Evolutionary conservation across 352 stramenopile genomes (phyloP), one percentile per base, ranked within the genome.

Genomic region (Globisporangium barbulae): DNA sequence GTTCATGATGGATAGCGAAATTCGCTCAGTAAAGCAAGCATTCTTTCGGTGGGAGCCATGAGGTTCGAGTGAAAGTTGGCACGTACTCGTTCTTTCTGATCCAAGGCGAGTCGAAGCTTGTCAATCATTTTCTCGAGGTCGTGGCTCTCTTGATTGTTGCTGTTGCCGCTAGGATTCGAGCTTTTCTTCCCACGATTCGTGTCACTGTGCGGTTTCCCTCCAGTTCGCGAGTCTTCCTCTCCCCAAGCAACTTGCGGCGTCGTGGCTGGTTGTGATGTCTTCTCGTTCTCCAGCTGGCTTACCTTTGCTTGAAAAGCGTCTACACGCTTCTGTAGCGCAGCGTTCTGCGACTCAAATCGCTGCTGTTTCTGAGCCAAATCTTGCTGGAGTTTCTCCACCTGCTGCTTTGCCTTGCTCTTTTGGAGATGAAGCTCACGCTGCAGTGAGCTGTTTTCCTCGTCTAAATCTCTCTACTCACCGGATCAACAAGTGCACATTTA

Each of bases 21-120:
- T 52, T n/a, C 12, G 61, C 12, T n/a, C 10, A 39, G 17, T 7
- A 12, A 13, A 35, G 13, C n/a, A 31, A 48, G 25, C 5, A 19
- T 66, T 60, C 63, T 72, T 65, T 15, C 15, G 9, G 9, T 12
- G 8, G 33, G 9, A 41, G 3, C 10, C 7, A 41, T 12, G 35
- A 41, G 35, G 35, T 17, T 41, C 9, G 35, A 41, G 35, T 15
- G 35, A 41, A 41, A 1, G 35, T 41, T 41, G 35, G 2, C 10
- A 68, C 76, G 10, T 65, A 85, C 74, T 15, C 69, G 63, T 28
- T 90, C 79, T 69, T 88, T 90, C 48, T 87, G 77, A 21, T 76
- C 70, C 17, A 90, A 54, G 5, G 42, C 69, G 9, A 56, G 52
- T 9, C 68, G 74, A 35, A 90, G 67, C 42, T 74, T 75, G 10